These are phyloP conservation scores for Lizonia empirigonia DNA, from an alignment of 2,329 filamentous ascomycete species.

Conservation along the genomic window DNA sequence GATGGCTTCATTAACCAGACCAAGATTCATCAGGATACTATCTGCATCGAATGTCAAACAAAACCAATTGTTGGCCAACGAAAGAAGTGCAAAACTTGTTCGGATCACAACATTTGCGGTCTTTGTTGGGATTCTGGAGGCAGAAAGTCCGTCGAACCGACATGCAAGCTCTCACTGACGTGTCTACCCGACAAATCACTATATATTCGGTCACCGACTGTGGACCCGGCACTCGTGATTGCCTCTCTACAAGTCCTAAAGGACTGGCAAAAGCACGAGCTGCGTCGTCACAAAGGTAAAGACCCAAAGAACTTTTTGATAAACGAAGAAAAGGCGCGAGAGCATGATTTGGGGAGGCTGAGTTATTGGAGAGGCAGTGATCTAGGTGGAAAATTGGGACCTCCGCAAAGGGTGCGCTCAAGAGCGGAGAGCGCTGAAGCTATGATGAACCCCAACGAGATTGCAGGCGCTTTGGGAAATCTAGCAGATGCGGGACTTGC, in stretches of 20 bases:
- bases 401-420: slow-evolving; percentile 15
- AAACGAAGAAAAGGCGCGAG: slow-evolving; percentile 30
- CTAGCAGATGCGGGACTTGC: slow-evolving; percentile 21
- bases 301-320: slow-evolving; percentile 26
- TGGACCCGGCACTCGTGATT: slow-evolving; percentile 37
- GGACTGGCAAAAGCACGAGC: slow-evolving; percentile 40
- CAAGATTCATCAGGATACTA: slow-evolving; percentile 17
- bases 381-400: slow-evolving; percentile 16
- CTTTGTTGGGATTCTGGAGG: slow-evolving; percentile 18
- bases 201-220: slow-evolving; percentile 28
- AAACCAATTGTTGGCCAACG: slow-evolving; percentile 33
- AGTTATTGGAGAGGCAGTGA: slow-evolving; percentile 37
- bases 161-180: slow-evolving; percentile 30
- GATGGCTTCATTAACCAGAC: slow-evolving; percentile 33
- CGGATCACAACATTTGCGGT: slow-evolving; percentile 35
- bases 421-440: slow-evolving; percentile 18
- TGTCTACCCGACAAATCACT: slow-evolving; percentile 39
- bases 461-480: slow-evolving; percentile 11
- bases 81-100: slow-evolving; percentile 35
- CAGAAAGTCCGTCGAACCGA: slow-evolving; percentile 16
- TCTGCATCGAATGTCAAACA: slow-evolving; percentile 29
- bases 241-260: slow-evolving; percentile 42
- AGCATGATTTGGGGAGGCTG: slow-evolving; percentile 29
- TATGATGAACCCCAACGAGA: slow-evolving; percentile 9
- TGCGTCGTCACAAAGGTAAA: slow-evolving; percentile 29